Base-by-base conservation (phyloP, 208 protist genomes). In the Wallacemonas rigidus region DNA sequence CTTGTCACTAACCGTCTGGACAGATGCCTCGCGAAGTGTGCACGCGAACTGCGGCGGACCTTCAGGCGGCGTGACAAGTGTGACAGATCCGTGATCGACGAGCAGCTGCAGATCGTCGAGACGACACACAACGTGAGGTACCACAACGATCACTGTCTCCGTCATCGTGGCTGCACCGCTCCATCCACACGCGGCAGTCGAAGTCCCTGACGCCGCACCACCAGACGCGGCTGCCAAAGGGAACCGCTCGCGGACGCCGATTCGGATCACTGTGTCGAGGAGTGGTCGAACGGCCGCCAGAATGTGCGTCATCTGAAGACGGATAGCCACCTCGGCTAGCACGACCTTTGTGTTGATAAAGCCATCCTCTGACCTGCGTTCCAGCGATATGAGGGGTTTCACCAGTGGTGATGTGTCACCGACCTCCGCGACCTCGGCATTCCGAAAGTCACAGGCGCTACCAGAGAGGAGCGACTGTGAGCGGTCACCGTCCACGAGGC, bases 21-120 rank as follows among this genome's bases (percentile, higher is more conserved):
- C 56, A 68, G 72, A 72, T 36, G 67, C 69, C 26, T 68, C 60
- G 11, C 70, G 79, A 70, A 83, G 47, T 38, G 79, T 83, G 79
- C 79, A 83, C 71, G 74, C 79, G n/a, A 76, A 51, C 71, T 76
- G 72, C 35, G 47, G 40, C 15, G 75, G 69, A 11, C 6, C 45
- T 2, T 56, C 71, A 3, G 68, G 75, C 36, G 74, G 71, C 36
- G 39, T 7, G 3, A 72, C 57, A 17, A 61, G 43, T 6, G 73
- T 57, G 12, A 50, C 51, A 1, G 50, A 79, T 1, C 78, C 47
- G 14, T 58, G 71, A 43, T 80, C 63, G 7, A 72, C 61, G 15
- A 58, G 12, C 11, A 88, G 60, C 2, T 43, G 14, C 17, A 85
- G 54, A 61, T 74, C 67, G 40, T 85, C 79, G 35, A 85, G 26